Evolutionary conservation across 768 basidiomycete genomes (phyloP), one percentile per base, ranked within the genome.

Genomic region (Termitomyces sp.): DNA sequence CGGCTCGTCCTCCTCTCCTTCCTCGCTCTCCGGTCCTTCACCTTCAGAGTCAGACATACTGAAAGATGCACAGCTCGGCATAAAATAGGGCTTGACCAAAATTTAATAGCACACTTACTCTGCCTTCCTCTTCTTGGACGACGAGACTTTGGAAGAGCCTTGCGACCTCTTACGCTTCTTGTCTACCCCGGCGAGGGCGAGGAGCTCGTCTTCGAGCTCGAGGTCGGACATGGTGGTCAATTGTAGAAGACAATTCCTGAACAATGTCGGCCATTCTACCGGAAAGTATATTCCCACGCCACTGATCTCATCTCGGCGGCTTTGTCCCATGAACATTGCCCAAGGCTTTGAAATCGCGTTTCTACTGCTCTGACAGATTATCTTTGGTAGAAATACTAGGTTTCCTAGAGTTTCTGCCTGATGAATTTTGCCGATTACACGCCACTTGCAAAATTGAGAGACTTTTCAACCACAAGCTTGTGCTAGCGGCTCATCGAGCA

Each of bases 161-260:
- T 81, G 82, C 45, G 77, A 78, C 59, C 78, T 75, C 68, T 84
- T 86, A 56, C 78, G 79, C 60, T 85, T 85, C 68, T 85, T 88
- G 67, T 87, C 85, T 50, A 69, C 88, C 1, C 86, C 90, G 0
- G 88, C 88, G 43, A 94, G 86, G 64, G 82, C 89, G 42, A 94
- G 84, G 27, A 94, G 83, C 67, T 93, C 88, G 63, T 90, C 88
- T 65, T 81, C 80, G 59, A 81, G 72, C 56, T 73, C 77, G 57
- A 76, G 73, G 65, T 79, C 78, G 25, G 78, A 79, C 79, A 80
- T 81, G 50, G 37, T 57, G 51, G 55, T 51, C 21, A 42, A 52
- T 45, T 40, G 56, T 32, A 52, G 51, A 42, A 53, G 42, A 41
- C 43, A 46, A 52, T 28, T n/a, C 6, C 30, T 10, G 49, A 51